Base-by-base conservation (phyloP, 306 rosid genomes). In the Lotus japonicus region DNA sequence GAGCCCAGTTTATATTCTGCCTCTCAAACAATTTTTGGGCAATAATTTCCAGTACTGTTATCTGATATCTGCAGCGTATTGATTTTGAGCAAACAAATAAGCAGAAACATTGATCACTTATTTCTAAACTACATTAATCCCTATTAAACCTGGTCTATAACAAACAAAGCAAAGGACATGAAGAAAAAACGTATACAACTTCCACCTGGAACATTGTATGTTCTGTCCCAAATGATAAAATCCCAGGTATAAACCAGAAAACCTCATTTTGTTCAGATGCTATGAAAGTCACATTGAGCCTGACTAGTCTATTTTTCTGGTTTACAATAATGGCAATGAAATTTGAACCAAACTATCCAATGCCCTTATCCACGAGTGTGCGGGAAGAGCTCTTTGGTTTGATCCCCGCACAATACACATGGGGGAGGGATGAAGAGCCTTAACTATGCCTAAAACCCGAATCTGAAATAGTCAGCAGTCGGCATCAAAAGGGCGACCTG, bases 21-120 rank as follows among this genome's bases (percentile, higher is more conserved):
- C 70, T 79, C 77, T 94, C 88, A 11, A 26, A 67, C 66, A 49
- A 64, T 51, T 86, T 72, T 75, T 81, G 70, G 28, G 73, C 84
- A 72, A 88, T 83, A 76, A 87, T 92, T 82, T 88, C 97, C 62
- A 94, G 75, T 56, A 84, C 85, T 36, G 72, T 79, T 52, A 94
- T 78, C 78, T 94, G 99, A 79, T 94, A 94, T 79, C 99, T 94
- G 89, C 84, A 77, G 45, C 43, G 46, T 35, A 61, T 62, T 55
- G 58, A 57, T 68, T 21, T 52, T 63, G 45, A 49, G 31, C 71
- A 65, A 66, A 64, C 50, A 65, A 45, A 60, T 61, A 45, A 26
- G 31, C 28, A 16, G 14, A 67, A 48, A 16, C 5, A 68, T 55
- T 44, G 26, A 50, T 52, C 14, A 28, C 31, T 33, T 38, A 43